Evolutionary conservation across 108 stramenopile genomes (phyloP).

Genomic region (Cyclostephanos tholiformis): DNA sequence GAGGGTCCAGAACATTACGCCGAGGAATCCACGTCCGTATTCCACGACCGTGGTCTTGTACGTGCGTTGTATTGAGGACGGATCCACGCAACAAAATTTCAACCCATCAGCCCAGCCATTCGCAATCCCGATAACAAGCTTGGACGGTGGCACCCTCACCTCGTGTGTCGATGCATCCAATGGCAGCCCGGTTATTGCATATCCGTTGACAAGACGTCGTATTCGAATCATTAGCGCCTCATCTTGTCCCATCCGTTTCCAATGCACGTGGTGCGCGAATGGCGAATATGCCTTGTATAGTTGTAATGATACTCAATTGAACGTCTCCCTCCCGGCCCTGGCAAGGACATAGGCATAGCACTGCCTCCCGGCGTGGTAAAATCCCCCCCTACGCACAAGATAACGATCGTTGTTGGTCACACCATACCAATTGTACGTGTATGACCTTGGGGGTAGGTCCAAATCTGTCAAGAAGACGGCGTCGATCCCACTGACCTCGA

Average conservation of each 20-base stretch:
- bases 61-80: constrained; percentile 32
- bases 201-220: constrained; percentile 18
- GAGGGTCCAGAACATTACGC: constrained; percentile 79
- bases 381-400: constrained; percentile 33
- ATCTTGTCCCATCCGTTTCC: constrained; percentile 10
- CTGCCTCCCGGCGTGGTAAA: constrained; percentile 76
- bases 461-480: constrained; percentile 28
- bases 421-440: constrained; percentile 36
- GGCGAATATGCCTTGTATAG: constrained; percentile 84
- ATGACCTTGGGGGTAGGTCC: constrained; percentile 37
- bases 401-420: constrained; percentile 39
- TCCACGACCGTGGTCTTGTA: constrained; percentile 35
- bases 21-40: constrained; percentile 42
- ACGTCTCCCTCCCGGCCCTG: constrained; percentile 59
- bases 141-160: constrained; percentile 51
- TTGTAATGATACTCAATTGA: constrained; percentile 83
- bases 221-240: constrained; percentile 35
- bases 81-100: constrained; percentile 43
- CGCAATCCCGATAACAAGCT: constrained; percentile 71
- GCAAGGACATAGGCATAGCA: constrained; percentile 78
- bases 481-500: constrained; percentile 18
- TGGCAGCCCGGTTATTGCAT: constrained; percentile 18
- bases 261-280: constrained; percentile 55
- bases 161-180: background rate
- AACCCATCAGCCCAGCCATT: constrained; percentile 63